Conservation (phyloP, 768 basidiomycete genomes). For the Mycena galericulata region DNA sequence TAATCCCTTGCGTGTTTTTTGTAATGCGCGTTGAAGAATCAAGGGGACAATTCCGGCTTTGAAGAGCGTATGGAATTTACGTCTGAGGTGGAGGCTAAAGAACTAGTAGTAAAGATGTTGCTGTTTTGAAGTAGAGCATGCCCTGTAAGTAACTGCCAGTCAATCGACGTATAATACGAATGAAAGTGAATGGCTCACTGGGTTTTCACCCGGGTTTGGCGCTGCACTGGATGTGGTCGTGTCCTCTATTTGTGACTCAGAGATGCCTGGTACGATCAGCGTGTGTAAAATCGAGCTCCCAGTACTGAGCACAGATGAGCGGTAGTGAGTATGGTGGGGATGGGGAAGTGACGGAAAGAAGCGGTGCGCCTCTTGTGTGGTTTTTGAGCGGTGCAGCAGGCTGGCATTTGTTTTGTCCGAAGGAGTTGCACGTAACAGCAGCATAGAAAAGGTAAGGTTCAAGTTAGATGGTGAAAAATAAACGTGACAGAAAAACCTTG, state of each 20-base stretch:
- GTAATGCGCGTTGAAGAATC: no score
- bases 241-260: slow-evolving; percentile 2
- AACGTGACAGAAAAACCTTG: no score
- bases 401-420: background rate
- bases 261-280: background rate
- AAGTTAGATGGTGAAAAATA: no score
- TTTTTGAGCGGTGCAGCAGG: background rate
- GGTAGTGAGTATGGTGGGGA: background rate
- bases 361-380: slow-evolving; percentile 1
- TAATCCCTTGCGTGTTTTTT: no score
- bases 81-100: background rate
- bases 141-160: background rate
- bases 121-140: background rate
- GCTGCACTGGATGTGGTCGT: no score
- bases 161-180: background rate
- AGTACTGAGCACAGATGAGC: background rate
- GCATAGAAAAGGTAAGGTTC: slow-evolving; percentile 1
- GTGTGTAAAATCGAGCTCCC: background rate
- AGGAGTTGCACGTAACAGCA: background rate
- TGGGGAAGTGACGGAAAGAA: background rate
- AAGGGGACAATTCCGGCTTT: background rate
- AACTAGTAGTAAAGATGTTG: background rate
- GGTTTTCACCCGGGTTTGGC: no score
- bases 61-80: background rate
- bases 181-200: no score